These are phyloP conservation scores for Cymodocea nodosa DNA, from an alignment of 116 monocot species.

Conservation along the genomic window DNA sequence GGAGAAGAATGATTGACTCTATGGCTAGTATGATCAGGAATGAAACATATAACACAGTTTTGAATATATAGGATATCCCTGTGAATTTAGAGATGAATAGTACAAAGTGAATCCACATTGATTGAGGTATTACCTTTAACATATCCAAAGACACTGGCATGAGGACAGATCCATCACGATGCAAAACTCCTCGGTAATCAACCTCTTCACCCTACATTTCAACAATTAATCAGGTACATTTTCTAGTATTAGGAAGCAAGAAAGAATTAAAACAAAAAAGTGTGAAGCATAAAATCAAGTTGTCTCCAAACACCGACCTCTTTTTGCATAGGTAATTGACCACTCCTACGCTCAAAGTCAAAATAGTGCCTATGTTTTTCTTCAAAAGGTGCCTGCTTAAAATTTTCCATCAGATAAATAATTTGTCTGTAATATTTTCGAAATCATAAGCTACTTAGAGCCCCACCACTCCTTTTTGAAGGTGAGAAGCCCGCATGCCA, in stretches of 20 bases:
- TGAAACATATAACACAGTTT: neutral
- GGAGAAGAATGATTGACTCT: no score
- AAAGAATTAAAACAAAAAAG: neutral
- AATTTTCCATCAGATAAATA: neutral
- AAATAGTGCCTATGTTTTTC: slow-evolving; percentile 93
- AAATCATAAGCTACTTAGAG: slow-evolving; percentile 4
- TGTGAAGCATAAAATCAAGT: neutral
- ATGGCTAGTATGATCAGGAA: neutral
- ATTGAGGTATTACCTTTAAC: slow-evolving; percentile 46
- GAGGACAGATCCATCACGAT: slow-evolving; percentile 98
- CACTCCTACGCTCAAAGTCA: slow-evolving; percentile 92
- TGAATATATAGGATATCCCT: neutral
- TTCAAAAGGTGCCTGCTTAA: slow-evolving; percentile 71
- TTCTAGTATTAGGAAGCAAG: neutral
- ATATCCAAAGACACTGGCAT: slow-evolving; percentile 88
- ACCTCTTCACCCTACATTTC: slow-evolving; percentile 82
- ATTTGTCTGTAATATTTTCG: neutral
- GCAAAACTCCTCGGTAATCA: slow-evolving; percentile 90
- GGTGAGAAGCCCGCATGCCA: slow-evolving; percentile 60
- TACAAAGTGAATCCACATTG: neutral
- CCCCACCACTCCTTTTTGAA: slow-evolving; percentile 85
- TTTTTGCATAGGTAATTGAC: slow-evolving; percentile 89
- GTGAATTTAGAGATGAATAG: neutral
- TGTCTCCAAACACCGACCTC: slow-evolving; percentile 31
- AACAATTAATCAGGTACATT: neutral